Evolutionary conservation across 2,329 filamentous ascomycete genomes (phyloP), one percentile per base, ranked within the genome.

Genomic region (Aureobasidium sp.): DNA sequence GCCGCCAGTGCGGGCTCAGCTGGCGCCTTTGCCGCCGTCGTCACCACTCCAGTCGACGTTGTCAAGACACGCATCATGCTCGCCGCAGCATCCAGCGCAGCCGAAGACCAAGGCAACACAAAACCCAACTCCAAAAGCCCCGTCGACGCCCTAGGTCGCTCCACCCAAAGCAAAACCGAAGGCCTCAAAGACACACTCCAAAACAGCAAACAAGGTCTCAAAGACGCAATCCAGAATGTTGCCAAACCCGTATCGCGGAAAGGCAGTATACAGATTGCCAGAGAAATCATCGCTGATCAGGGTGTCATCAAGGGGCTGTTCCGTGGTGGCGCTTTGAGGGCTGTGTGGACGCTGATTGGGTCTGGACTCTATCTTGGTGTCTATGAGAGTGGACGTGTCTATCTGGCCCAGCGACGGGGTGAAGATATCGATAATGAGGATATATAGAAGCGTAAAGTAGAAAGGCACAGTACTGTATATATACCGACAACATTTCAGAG

Each of bases 41-140:
- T 94, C n/a, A 96, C 91, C 1, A 96, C 91, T 56, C 92, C 92
- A 0, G 85, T 91, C 61, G 92, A 96, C 73, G 90, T 96, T 11
- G 83, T 96, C 27, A 96, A 96, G 78, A 96, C 91, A 66, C 78
- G 90, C 54, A 88, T 96, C 75, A 96, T 96, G 91, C 78, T 96
- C 29, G 80, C 82, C 33, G 85, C 85, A 1, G 79, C 77, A 15
- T 72, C 76, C 24, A 65, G 64, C n/a, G 67, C 68, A 22, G 64
- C 64, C 4, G 65, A 69, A 65, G 71, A 66, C 19, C 31, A 67
- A 53, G 27, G 47, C 14, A 39, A 45, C 27, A 48, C 52, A 8
- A 68, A 68, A 24, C 65, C 68, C 9, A 67, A 64, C 5, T 42
- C 61, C 1, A 33, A 33, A 8, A 33, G 31, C 11, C 52, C 73